These are phyloP conservation scores for Pyrenopolyporus hunteri DNA, from an alignment of 495 filamentous ascomycete genomes.

Conservation along the genomic window DNA sequence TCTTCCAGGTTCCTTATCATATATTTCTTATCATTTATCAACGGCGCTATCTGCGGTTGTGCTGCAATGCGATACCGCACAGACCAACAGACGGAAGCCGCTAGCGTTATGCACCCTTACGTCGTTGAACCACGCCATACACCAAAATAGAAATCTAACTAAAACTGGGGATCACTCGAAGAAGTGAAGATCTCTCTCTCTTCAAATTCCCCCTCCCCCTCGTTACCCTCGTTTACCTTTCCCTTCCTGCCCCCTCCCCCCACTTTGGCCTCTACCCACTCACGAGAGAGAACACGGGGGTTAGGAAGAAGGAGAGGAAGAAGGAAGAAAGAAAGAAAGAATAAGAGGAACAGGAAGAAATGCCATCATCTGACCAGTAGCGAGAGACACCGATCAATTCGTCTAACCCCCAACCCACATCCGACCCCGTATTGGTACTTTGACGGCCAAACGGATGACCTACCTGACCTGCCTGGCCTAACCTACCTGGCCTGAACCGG, in stretches of 20 bases:
- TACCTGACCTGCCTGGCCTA: slow-evolving; percentile 14
- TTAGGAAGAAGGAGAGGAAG: neutral
- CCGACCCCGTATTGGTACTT: slow-evolving; percentile 28
- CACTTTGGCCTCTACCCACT: slow-evolving; percentile 1
- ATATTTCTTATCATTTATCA: slow-evolving; percentile 18
- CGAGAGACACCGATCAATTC: slow-evolving; percentile 29
- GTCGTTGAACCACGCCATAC: slow-evolving; percentile 35
- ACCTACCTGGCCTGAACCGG: too few relatives aligned
- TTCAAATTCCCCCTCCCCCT: slow-evolving; percentile 26
- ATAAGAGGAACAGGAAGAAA: too few relatives aligned
- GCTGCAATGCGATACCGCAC: slow-evolving; percentile 16
- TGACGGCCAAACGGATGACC: slow-evolving; percentile 38
- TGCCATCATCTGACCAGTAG: slow-evolving; percentile 40
- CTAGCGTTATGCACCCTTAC: slow-evolving; percentile 32
- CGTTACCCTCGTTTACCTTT: slow-evolving; percentile 11
- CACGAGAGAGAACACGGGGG: neutral
- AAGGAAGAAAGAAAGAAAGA: neutral
- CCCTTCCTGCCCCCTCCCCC: slow-evolving; percentile 2
- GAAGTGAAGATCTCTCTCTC: slow-evolving; percentile 3
- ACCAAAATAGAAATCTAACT: slow-evolving; percentile 34
- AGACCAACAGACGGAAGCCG: slow-evolving; percentile 4
- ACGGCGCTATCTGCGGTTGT: slow-evolving; percentile 37
- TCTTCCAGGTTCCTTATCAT: neutral
- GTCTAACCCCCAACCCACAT: slow-evolving; percentile 27
- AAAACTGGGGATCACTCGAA: slow-evolving; percentile 12